Evolutionary conservation across 768 basidiomycete species (phyloP).

Genomic region (Mycena venus): DNA sequence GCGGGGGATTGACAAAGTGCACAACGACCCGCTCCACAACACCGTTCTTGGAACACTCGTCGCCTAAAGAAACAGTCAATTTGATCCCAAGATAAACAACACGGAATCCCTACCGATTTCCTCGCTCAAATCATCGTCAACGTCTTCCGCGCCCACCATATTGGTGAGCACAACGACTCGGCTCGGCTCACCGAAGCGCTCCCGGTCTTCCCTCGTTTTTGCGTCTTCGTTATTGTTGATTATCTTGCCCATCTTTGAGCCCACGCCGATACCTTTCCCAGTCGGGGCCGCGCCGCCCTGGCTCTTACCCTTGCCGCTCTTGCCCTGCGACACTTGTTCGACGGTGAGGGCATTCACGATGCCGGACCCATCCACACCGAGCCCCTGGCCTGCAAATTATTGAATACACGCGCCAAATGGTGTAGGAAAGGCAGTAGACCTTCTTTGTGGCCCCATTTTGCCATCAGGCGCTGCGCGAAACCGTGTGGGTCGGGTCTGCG

Average conservation of each 20-base stretch:
- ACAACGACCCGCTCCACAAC: conserved; percentile 92
- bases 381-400: conserved; percentile 78
- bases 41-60: conserved; percentile 92
- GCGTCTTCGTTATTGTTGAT: conserved; percentile 92
- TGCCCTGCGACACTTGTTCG: conserved; percentile 69
- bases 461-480: conserved; percentile 92
- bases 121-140: conserved; percentile 85
- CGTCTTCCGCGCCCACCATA: conserved; percentile 88
- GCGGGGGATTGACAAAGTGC: conserved; percentile 79
- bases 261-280: conserved; percentile 57
- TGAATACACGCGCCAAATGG: background rate
- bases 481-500: conserved; percentile 72
- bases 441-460: conserved; percentile 94
- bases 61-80: conserved; percentile 74
- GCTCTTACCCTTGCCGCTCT: conserved; percentile 50
- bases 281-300: conserved; percentile 48
- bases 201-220: conserved; percentile 80
- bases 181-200: conserved; percentile 90
- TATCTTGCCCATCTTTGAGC: conserved; percentile 87
- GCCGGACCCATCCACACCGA: conserved; percentile 86
- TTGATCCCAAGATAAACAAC: background rate
- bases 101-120: conserved; percentile 80
- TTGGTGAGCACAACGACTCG: conserved; percentile 92
- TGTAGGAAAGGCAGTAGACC: background rate
- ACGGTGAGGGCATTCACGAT: conserved; percentile 92